Conservation (phyloP, 495 filamentous ascomycete species). For the Penicillium subrubescens region DNA sequence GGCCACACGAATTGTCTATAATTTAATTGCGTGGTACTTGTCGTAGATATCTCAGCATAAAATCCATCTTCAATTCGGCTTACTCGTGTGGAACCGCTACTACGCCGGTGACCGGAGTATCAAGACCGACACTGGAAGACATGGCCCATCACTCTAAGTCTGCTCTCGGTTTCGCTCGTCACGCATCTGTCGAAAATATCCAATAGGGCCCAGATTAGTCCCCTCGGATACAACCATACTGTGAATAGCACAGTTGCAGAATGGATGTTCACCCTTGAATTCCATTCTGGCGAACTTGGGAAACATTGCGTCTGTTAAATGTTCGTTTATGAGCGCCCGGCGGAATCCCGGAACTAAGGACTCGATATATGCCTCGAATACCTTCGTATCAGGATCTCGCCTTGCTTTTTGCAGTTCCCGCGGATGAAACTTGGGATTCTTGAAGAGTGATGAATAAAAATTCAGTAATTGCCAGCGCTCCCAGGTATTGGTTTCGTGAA, state of each 20-base stretch:
- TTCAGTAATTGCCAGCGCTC: not conserved
- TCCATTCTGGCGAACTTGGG: not conserved
- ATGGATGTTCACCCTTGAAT: not conserved
- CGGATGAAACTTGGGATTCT: not conserved
- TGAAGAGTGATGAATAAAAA: not conserved
- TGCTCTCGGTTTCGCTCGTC: not conserved
- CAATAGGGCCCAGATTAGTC: not conserved
- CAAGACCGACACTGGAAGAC: too few relatives aligned
- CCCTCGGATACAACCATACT: not conserved
- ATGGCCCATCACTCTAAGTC: too few relatives aligned
- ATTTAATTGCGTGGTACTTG: too few relatives aligned
- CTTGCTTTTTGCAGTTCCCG: slow-evolving; percentile 1
- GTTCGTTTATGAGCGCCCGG: not conserved
- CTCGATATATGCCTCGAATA: not conserved
- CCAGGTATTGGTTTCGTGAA: not conserved
- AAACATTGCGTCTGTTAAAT: not conserved
- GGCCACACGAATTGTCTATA: too few relatives aligned
- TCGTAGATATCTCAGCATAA: too few relatives aligned
- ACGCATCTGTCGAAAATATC: not conserved
- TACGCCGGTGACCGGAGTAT: too few relatives aligned
- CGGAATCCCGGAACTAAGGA: not conserved
- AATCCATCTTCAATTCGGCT: too few relatives aligned
- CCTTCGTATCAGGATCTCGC: not conserved
- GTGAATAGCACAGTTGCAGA: not conserved
- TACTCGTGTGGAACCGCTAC: too few relatives aligned